Evolutionary conservation across 495 filamentous ascomycete species (phyloP).

Genomic region (Talaromyces borbonicus): DNA sequence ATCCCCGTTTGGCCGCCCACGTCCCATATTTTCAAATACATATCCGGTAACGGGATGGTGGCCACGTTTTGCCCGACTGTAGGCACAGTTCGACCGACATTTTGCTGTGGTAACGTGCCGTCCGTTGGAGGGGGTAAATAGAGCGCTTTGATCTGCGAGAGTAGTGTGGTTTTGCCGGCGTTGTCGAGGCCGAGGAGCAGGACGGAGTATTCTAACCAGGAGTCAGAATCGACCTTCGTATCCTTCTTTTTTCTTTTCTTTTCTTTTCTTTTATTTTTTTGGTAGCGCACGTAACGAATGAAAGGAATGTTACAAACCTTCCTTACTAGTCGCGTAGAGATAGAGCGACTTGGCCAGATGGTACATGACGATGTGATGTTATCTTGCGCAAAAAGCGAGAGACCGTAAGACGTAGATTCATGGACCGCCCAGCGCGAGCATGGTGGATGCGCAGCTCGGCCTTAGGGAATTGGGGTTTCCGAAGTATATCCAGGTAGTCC

Average conservation of each 20-base stretch:
- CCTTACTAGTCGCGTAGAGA: constrained; percentile 88
- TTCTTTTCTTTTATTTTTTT: not conserved
- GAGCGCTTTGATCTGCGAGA: constrained; percentile 86
- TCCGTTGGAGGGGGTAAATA: constrained; percentile 58
- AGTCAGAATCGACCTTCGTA: too few species aligned
- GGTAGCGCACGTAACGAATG: not conserved
- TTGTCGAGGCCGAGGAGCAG: constrained; percentile 96
- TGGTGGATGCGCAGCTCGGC: not conserved
- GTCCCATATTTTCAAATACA: constrained; percentile 98
- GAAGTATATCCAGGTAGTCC: too few species aligned
- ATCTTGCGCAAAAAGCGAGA: too few species aligned
- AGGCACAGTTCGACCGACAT: constrained; percentile 70
- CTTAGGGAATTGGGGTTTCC: not conserved
- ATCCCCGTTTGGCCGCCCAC: constrained; percentile 86
- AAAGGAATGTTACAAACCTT: constrained; percentile 43
- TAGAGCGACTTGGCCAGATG: constrained; percentile 94
- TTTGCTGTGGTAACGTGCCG: constrained; percentile 38
- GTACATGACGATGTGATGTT: constrained; percentile 62
- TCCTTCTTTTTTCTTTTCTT: constrained; percentile 36
- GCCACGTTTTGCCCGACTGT: constrained; percentile 97
- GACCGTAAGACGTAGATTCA: too few species aligned
- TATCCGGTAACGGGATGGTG: constrained; percentile 73
- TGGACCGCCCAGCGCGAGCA: not conserved
- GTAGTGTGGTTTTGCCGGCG: constrained; percentile 96
- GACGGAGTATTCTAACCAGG: constrained; percentile 98